A percentile compares a stretch with the other conserved stretches of the same genome.
phyloP scores from a whole-genome alignment of 148 eudicot species.

The Polygonum maritimum region DNA sequence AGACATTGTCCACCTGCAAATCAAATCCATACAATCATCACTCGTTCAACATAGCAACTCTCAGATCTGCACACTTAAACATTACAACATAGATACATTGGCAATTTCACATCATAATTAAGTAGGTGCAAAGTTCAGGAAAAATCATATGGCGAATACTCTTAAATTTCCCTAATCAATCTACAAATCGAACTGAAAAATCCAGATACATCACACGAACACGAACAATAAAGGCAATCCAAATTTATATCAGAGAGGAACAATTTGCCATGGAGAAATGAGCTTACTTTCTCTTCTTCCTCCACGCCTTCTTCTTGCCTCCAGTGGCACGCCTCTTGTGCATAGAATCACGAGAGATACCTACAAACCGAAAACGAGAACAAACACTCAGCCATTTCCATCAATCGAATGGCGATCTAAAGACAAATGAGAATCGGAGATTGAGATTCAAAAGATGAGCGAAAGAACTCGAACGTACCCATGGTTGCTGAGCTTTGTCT shows the following conservation, averaged over 20 bases:
- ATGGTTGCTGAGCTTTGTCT: slow-evolving; percentile 6
- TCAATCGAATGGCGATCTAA: neutral
- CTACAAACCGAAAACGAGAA: slow-evolving; percentile 12
- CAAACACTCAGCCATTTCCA: neutral
- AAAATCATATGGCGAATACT: neutral
- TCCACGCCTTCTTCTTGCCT: slow-evolving; percentile 68
- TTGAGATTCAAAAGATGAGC: neutral
- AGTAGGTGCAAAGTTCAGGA: neutral
- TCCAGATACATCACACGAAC: neutral
- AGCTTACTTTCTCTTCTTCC: slow-evolving; percentile 61
- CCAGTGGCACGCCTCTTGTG: slow-evolving; percentile 75
- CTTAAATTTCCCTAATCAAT: neutral
- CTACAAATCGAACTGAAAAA: neutral
- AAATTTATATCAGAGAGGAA: neutral
- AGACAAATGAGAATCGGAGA: neutral
- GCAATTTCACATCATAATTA: neutral
- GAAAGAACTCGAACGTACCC: slow-evolving; percentile 5
- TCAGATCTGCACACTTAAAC: neutral
- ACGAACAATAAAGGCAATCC: neutral
- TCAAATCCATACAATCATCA: neutral
- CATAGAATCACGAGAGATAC: slow-evolving; percentile 60
- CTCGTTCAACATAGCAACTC: neutral
- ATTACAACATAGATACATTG: neutral
- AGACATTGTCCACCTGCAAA: neutral
- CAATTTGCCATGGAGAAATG: neutral